phyloP scores from a whole-genome alignment of 768 basidiomycete species.

The Agaricus subrufescens region DNA sequence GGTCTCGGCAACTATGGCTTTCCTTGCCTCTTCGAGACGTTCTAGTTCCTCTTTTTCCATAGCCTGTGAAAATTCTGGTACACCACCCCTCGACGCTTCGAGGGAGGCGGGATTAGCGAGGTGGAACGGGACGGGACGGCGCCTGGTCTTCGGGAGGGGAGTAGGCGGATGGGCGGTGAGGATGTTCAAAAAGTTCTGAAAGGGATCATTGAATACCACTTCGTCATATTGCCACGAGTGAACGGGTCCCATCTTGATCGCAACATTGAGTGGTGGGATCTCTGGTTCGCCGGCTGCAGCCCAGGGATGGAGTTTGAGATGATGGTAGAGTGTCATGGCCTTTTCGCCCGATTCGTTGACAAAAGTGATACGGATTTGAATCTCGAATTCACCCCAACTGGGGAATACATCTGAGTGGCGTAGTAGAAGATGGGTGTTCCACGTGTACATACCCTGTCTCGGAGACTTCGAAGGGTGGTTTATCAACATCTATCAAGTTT shows the following conservation, averaged over 20 bases:
- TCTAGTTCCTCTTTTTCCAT: slow-evolving; percentile 90
- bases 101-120: slow-evolving; percentile 56
- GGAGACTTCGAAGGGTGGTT: slow-evolving; percentile 89
- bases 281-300: slow-evolving; percentile 57
- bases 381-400: slow-evolving; percentile 98
- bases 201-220: slow-evolving; percentile 93
- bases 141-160: slow-evolving; percentile 60
- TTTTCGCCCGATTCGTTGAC: slow-evolving; percentile 89
- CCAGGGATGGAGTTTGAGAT: slow-evolving; percentile 95
- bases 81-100: slow-evolving; percentile 60
- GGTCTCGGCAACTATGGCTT: slow-evolving; percentile 68
- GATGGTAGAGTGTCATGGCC: slow-evolving; percentile 81
- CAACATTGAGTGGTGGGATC: slow-evolving; percentile 62
- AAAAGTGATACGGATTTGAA: slow-evolving; percentile 89
- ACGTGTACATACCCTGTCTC: slow-evolving; percentile 80
- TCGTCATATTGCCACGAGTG: slow-evolving; percentile 99
- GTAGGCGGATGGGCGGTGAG: slow-evolving; percentile 83
- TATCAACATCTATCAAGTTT: slow-evolving; percentile 67
- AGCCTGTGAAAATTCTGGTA: slow-evolving; percentile 77
- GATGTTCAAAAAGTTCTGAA: slow-evolving; percentile 76
- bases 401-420: neutral
- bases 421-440: neutral
- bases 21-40: slow-evolving; percentile 71
- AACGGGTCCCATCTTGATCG: slow-evolving; percentile 70
- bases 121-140: slow-evolving; percentile 69